phyloP scores from a whole-genome alignment of 495 filamentous ascomycete genomes.

The Penicillium diatomitis region DNA sequence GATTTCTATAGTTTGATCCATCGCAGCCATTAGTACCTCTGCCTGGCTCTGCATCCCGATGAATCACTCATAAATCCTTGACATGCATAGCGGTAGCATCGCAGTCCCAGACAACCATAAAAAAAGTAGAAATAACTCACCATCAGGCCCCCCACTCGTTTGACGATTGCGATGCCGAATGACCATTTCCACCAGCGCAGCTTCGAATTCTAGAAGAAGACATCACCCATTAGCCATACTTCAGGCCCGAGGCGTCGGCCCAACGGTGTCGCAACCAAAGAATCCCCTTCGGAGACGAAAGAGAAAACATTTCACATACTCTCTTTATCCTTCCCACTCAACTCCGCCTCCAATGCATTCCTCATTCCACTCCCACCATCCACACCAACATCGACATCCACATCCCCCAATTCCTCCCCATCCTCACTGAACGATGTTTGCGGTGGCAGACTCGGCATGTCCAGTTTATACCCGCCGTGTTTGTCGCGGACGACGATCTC shows the following conservation, averaged over 20 bases:
- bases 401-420: constrained; percentile 40
- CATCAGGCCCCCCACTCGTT: constrained; percentile 55
- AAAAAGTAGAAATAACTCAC: constrained; percentile 29
- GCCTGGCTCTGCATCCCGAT: too few relatives aligned
- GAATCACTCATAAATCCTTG: too few relatives aligned
- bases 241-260: neutral
- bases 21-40: neutral
- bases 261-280: neutral
- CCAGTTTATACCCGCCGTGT: constrained; percentile 66
- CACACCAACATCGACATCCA: constrained; percentile 15
- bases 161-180: constrained; percentile 54
- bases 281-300: neutral
- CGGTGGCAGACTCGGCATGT: constrained; percentile 47
- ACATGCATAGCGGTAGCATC: neutral
- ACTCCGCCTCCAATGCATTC: constrained; percentile 13
- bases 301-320: constrained; percentile 22
- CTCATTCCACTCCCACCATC: neutral
- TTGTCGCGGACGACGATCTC: constrained; percentile 72
- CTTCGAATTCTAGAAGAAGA: constrained; percentile 31
- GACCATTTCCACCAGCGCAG: constrained; percentile 41
- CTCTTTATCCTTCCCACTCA: constrained; percentile 35
- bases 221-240: constrained; percentile 1
- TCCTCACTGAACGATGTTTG: constrained; percentile 43
- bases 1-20: constrained; percentile 43
- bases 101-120: neutral